Percentiles rank a stretch among this genome's conserved stretches.
These are phyloP conservation scores for Sphagnurus paluster DNA, from an alignment of 1,284 basidiomycete species.

Conservation along the genomic window DNA sequence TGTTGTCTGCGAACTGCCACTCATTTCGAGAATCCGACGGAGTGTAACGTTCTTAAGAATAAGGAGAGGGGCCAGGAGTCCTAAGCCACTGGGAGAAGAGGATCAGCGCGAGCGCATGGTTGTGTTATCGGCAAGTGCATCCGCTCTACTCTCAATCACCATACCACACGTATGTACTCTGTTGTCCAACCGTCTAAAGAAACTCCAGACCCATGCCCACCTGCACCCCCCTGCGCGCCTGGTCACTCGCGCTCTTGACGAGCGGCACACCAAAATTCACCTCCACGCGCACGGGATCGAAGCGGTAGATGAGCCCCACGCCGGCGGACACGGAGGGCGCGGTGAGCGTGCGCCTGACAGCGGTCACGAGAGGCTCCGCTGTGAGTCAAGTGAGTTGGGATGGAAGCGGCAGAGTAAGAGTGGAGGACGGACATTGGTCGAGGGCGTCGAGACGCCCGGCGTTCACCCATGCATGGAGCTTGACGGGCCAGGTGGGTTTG, in stretches of 20 bases:
- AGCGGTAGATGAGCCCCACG: slow-evolving; percentile 87
- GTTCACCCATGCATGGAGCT: slow-evolving; percentile 85
- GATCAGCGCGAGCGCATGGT: too few species aligned
- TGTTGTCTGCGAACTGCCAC: too few species aligned
- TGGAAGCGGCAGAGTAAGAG: slow-evolving; percentile 3
- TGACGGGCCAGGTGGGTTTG: slow-evolving; percentile 87
- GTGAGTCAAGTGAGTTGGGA: not conserved
- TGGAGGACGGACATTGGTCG: slow-evolving; percentile 49
- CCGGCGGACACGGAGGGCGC: slow-evolving; percentile 79
- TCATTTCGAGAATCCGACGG: too few species aligned
- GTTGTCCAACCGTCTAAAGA: slow-evolving; percentile 49
- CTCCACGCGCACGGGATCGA: slow-evolving; percentile 85
- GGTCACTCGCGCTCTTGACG: slow-evolving; percentile 76
- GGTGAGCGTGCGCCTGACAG: slow-evolving; percentile 34
- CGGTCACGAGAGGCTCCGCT: slow-evolving; percentile 44
- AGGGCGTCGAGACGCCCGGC: slow-evolving; percentile 79
- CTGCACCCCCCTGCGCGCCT: slow-evolving; percentile 80
- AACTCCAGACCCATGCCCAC: slow-evolving; percentile 93
- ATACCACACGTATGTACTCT: too few species aligned
- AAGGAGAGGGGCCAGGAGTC: too few species aligned
- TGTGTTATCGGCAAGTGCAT: too few species aligned
- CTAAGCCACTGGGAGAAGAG: too few species aligned
- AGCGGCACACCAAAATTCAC: slow-evolving; percentile 93
- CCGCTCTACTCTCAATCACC: too few species aligned
- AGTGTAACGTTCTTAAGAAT: too few species aligned